These are phyloP conservation scores for Lophiotrema nucula DNA, from an alignment of 495 filamentous ascomycete species.

Conservation along the genomic window DNA sequence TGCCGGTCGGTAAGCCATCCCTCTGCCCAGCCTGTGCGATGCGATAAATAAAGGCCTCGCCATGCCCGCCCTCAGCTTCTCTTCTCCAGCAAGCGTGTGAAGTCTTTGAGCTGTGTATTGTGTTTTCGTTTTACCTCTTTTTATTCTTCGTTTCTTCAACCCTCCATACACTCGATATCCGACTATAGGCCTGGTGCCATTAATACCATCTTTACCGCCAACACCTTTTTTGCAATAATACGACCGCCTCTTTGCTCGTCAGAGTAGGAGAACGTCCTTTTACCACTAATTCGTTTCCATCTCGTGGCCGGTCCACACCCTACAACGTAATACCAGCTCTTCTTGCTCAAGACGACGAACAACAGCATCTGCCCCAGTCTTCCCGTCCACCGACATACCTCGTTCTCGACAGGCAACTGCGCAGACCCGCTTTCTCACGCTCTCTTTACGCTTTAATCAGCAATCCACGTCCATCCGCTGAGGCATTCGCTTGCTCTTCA, in stretches of 20 bases:
- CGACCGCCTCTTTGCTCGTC: constrained; percentile 15
- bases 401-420: constrained; percentile 15
- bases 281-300: constrained; percentile 28
- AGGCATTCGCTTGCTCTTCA: constrained; percentile 25
- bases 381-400: constrained; percentile 1
- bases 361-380: constrained; percentile 3
- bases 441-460: constrained; percentile 25
- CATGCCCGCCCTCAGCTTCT: constrained; percentile 29
- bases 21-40: not conserved
- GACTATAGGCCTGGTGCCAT: constrained; percentile 34
- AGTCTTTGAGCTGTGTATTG: constrained; percentile 41
- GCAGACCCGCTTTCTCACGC: constrained; percentile 24
- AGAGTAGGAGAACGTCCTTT: constrained; percentile 24
- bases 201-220: constrained; percentile 26
- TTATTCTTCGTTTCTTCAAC: constrained; percentile 32
- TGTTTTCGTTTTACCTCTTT: constrained; percentile 36
- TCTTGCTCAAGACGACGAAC: constrained; percentile 41
- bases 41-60: constrained; percentile 29
- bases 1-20: constrained; percentile 29
- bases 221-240: constrained; percentile 20
- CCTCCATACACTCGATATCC: constrained; percentile 15
- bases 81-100: constrained; percentile 46
- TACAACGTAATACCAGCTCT: constrained; percentile 39
- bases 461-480: constrained; percentile 14
- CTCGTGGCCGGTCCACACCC: constrained; percentile 43